Base-by-base conservation (phyloP, 108 stramenopile species). In the Fragilariopsis cylindrus region DNA sequence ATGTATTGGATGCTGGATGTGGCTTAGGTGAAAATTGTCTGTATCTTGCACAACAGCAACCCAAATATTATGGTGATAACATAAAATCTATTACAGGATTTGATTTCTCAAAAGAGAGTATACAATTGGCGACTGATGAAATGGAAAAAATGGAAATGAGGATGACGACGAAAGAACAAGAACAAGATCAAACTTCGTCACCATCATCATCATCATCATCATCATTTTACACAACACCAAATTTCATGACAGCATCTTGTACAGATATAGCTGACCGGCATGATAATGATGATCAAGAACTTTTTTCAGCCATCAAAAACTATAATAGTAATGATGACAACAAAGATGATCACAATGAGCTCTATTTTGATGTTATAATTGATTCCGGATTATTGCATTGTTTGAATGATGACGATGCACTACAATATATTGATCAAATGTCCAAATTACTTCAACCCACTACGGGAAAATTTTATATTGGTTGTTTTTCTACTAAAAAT, bases 331-430 rank as follows among this genome's bases (percentile, higher is more conserved):
- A 30, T 60, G 2, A 15, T n/a, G 58, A 40, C 12, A 40, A 60
- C 0, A 0, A 60, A 2, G n/a, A 60, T 9, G 58, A 21, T 40
- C 1, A 21, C 0, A 21, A 21, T 4, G 4, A 4, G 58, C 39
- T 19, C 1, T n/a, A 9, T 5, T 60, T 60, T 40, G 58, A 60
- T 40, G 58, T 60, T 0, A 40, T 60, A 11, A n/a, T 60, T 9
- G 58, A 60, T 60, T 60, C 58, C n/a, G 58, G 58, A 40, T 60
- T 60, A 40, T 40, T 60, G 0, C 58, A 60, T 30, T 60, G 58
- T 40, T 30, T 60, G 58, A 41, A 6, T 6, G 58, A 60, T 30
- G n/a, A 11, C 0, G 58, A 56, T n/a, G 18, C 58, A 0, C 1
- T 30, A 5, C 41, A 6, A 3, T 60, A 60, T n/a, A 18, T 60